These are phyloP conservation scores for Glycine soja DNA, from an alignment of 306 rosid genomes.

Conservation along the genomic window DNA sequence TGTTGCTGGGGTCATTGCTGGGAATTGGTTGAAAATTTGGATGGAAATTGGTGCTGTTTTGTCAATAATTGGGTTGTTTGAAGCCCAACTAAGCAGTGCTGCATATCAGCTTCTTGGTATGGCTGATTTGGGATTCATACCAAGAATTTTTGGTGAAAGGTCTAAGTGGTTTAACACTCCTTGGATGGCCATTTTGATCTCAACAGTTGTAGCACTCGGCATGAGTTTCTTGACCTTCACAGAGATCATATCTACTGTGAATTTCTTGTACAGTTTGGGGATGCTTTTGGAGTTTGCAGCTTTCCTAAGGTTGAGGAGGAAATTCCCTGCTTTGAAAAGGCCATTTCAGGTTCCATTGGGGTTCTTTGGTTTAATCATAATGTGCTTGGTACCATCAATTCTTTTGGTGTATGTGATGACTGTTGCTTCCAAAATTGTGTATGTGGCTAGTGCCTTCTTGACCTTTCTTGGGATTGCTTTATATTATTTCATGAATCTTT, in stretches of 20 bases:
- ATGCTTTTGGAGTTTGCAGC: constrained; percentile 87
- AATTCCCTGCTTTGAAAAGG: constrained; percentile 59
- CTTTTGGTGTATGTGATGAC: constrained; percentile 70
- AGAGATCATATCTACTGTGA: constrained; percentile 72
- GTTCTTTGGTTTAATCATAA: constrained; percentile 53
- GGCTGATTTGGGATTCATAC: constrained; percentile 77
- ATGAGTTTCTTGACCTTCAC: constrained; percentile 58
- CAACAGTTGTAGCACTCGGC: constrained; percentile 59
- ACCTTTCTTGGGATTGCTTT: constrained; percentile 47
- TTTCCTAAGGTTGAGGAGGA: constrained; percentile 67
- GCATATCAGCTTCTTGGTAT: constrained; percentile 81
- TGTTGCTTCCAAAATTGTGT: constrained; percentile 60
- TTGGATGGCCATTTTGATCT: constrained; percentile 77
- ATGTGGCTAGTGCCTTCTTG: constrained; percentile 55
- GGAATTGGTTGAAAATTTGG: constrained; percentile 80
- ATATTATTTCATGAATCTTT: constrained; percentile 53
- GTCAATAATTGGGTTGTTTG: constrained; percentile 68
- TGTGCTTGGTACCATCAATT: constrained; percentile 76
- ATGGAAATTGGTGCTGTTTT: constrained; percentile 78
- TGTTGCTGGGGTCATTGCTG: constrained; percentile 67
- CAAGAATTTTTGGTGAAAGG: constrained; percentile 59
- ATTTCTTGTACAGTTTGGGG: constrained; percentile 89
- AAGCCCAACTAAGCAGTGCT: constrained; percentile 83
- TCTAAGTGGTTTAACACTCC: constrained; percentile 79
- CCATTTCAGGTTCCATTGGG: constrained; percentile 73